Base-by-base conservation (phyloP, 306 rosid species). In the Alnus glutinosa region DNA sequence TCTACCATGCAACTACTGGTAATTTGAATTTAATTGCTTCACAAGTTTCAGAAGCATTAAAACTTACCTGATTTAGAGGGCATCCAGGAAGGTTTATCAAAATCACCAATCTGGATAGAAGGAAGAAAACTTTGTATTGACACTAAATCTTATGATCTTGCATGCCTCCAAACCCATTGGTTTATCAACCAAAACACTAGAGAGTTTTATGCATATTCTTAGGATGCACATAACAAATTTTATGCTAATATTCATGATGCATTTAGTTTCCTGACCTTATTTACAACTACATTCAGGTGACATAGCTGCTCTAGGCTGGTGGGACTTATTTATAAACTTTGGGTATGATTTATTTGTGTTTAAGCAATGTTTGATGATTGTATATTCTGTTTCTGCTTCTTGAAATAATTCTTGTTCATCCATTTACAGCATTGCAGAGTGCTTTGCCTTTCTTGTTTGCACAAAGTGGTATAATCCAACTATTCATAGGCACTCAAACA, bases 371-470 rank as follows among this genome's bases (percentile, higher is more conserved):
- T 67, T 79, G 46, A 70, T 32, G 34, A 39, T 55, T 52, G 37
- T 42, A 55, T 71, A n/a, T 44, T 78, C 28, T 67, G 54, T 75
- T 66, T 75, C 74, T 70, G 67, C 79, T 14, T 30, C 72, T 67
- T 54, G 75, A 80, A 74, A 15, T 84, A 37, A 64, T 68, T 48
- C 37, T 52, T 81, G 42, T 66, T 16, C 73, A 48, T 90, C 77
- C 50, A 74, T 81, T 82, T 78, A 81, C 94, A 94, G 98, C 32
- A 91, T 94, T 74, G 97, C 97, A n/a, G 93, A 94, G 88, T 90
- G 97, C 87, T 94, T 94, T 91, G 87, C 98, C 49, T 92, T 91
- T 87, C 98, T 94, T 83, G 95, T 92, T 73, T 94, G 95, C 89
- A 92, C 97, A 18, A 94, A 91, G 90, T 94, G 98, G 98, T 88